A percentile compares a stretch with the other conserved stretches of the same genome.
phyloP scores from a whole-genome alignment of 306 rosid genomes.

The Biancaea sappan region DNA sequence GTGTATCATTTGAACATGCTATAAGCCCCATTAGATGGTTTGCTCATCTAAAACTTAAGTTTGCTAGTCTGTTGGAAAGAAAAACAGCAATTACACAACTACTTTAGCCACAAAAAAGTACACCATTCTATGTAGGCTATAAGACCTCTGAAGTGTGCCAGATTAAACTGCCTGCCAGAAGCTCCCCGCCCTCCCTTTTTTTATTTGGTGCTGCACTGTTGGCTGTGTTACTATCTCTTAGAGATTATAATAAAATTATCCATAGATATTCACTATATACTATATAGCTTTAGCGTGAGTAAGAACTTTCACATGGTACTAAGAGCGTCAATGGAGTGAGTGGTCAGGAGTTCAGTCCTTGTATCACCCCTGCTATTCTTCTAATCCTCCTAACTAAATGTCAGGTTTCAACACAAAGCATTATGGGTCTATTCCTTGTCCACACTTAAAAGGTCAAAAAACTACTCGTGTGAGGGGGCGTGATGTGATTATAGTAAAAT shows the following conservation, averaged over 20 bases:
- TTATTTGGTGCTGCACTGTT: not conserved
- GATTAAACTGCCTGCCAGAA: not conserved
- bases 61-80: not conserved
- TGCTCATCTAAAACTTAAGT: not conserved
- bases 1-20: not conserved
- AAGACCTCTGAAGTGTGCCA: not conserved
- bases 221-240: not conserved
- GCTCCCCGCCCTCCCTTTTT: not conserved
- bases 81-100: not conserved
- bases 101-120: not conserved
- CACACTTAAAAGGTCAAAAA: too few species aligned
- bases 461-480: too few species aligned
- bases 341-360: too few species aligned
- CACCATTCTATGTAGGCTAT: not conserved
- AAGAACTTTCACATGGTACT: not conserved
- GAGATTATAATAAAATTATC: not conserved
- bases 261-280: not conserved
- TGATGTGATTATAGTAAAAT: too few species aligned
- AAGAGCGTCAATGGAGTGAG: too few species aligned
- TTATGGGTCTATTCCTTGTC: too few species aligned
- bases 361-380: too few species aligned
- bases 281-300: not conserved
- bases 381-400: too few species aligned
- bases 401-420: too few species aligned
- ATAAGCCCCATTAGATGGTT: not conserved